These are phyloP conservation scores for Fusarium sp. DNA, from an alignment of 2,329 filamentous ascomycete species.

Conservation along the genomic window DNA sequence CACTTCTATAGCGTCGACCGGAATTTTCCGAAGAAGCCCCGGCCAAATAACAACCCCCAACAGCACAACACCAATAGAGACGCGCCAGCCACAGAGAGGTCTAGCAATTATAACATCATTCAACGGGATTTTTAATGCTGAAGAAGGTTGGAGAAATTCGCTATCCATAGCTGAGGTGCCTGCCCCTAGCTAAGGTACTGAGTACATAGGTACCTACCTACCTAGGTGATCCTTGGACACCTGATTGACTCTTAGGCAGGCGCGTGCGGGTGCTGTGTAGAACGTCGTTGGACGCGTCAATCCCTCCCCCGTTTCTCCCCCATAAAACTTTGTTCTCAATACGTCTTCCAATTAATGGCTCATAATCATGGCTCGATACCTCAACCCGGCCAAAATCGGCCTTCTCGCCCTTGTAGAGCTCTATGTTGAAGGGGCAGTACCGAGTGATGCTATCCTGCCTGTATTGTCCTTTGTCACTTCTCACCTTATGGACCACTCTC, in stretches of 20 bases:
- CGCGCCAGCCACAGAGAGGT: neutral
- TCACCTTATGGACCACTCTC: constrained; percentile 69
- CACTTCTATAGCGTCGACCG: neutral
- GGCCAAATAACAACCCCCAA: constrained; percentile 15
- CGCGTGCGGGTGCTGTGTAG: constrained; percentile 13
- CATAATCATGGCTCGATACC: constrained; percentile 76
- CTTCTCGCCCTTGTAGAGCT: constrained; percentile 84
- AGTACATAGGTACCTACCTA: constrained; percentile 8
- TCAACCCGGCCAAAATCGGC: constrained; percentile 90
- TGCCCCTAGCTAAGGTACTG: neutral
- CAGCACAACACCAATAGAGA: constrained; percentile 3
- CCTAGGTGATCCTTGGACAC: neutral
- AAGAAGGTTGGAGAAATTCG: neutral
- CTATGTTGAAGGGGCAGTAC: constrained; percentile 79
- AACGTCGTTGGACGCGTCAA: neutral
- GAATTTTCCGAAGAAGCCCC: constrained; percentile 33
- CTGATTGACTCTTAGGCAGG: constrained; percentile 27
- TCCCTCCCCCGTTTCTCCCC: neutral
- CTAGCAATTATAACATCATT: neutral
- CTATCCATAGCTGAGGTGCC: neutral
- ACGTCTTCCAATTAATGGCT: neutral
- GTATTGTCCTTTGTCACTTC: constrained; percentile 83
- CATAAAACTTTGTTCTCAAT: neutral
- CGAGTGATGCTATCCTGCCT: constrained; percentile 76
- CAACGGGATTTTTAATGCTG: neutral